Base-by-base conservation (phyloP, 2,329 filamentous ascomycete species). In the Ophiostoma sp. region DNA sequence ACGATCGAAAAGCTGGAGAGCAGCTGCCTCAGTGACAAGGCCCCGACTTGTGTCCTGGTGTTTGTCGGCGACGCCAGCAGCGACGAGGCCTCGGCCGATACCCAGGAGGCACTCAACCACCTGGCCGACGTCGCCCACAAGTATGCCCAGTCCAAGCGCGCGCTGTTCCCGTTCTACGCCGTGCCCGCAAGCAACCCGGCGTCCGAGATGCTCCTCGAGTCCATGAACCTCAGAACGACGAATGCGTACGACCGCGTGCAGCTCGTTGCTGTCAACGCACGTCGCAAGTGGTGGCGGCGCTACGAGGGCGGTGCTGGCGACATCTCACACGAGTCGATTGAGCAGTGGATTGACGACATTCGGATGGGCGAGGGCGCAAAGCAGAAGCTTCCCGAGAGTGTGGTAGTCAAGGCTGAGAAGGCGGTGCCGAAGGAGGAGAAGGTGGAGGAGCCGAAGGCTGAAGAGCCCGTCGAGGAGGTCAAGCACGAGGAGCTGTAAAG, bases 301-400 rank as follows among this genome's bases (percentile, higher is more conserved):
- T 96, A 93, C 66, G 89, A 87, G 7, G 71, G 50, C 3, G 73
- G 63, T 19, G 61, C n/a, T 17, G 36, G 1, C 2, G 84, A 87
- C 59, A 90, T 90, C 61, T 88, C 87, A 72, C 79, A 86, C 31
- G 85, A 87, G 71, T 88, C 87, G 33, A 84, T 99, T 39, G 93
- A 97, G 83, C 84, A 85, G 75, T 99, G 95, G 94, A 89, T 99
- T 74, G 96, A 99, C 79, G 87, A 89, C n/a, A 94, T 98, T 75
- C 91, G 94, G 50, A 87, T 99, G 86, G 93, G 95, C 70, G 95
- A 98, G 80, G 92, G 93, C 2, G 84, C 87, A 74, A 98, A 95
- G 86, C 87, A 90, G 78, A 93, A 91, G 83, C 81, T 96, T 57
- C 92, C 93, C 0, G 87, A 88, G 74, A 87, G 86, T 1, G 78